A percentile compares a stretch with the other conserved stretches of the same genome.
Conservation (phyloP, 1,139 yeast species). For the Protomyces inouyei region DNA sequence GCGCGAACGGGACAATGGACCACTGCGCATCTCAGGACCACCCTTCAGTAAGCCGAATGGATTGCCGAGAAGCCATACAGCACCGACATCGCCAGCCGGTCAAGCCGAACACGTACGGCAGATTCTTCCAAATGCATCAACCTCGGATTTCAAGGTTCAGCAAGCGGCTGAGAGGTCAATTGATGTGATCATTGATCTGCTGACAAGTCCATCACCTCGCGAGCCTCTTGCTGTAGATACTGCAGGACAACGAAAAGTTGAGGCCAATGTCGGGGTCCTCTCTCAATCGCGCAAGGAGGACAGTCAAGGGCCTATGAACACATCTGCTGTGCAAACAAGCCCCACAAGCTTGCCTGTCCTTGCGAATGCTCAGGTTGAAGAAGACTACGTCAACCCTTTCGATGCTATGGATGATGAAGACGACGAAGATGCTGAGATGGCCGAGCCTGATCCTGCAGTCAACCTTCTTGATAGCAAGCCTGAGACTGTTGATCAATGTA, state of each 20-base stretch:
- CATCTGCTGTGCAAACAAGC: background rate
- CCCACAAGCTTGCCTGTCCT: background rate
- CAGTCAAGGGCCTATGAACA: background rate
- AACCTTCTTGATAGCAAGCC: too few relatives aligned
- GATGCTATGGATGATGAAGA: slow-evolving; percentile 11
- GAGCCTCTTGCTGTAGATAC: background rate
- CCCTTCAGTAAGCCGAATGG: too few relatives aligned
- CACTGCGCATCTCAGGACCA: too few relatives aligned
- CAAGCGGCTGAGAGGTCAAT: background rate
- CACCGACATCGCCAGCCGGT: too few relatives aligned
- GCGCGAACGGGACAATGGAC: too few relatives aligned
- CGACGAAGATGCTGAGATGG: background rate
- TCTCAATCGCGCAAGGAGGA: background rate
- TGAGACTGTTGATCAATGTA: too few relatives aligned
- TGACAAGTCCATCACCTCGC: background rate
- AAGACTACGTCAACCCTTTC: slow-evolving; percentile 18
- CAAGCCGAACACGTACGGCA: too few relatives aligned
- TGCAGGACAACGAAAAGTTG: background rate
- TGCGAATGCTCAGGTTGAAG: background rate
- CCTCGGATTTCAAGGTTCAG: too few relatives aligned
- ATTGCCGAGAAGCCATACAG: too few relatives aligned
- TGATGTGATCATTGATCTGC: background rate
- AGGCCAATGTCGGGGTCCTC: background rate
- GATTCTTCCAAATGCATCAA: too few relatives aligned
- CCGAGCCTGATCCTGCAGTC: too few relatives aligned